Evolutionary conservation across 345 rosid species (phyloP), one percentile per base, ranked within the genome.

Genomic region (Salix purpurea): DNA sequence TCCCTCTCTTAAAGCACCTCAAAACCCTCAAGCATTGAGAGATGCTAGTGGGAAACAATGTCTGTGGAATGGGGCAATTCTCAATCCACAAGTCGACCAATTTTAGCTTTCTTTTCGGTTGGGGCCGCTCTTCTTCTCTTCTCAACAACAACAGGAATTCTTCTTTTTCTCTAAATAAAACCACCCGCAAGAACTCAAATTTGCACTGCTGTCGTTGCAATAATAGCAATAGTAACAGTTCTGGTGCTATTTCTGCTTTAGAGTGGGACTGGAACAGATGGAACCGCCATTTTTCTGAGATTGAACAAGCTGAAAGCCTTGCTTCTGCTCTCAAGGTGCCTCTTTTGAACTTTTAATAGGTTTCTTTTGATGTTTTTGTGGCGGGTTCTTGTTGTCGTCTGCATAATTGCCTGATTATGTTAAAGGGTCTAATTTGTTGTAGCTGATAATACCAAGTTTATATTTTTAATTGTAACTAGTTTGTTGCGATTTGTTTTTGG

Each of bases 231-330:
- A 76, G 46, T 21, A 83, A 73, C 67, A 76, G 52, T 52, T 70
- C 44, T 64, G 48, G 48, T 65, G 69, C 76, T 10, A 68, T 62
- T 56, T 88, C 92, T 46, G 84, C 83, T 64, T 82, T 80, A 76
- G 89, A 87, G 64, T 95, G 97, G 97, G 97, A 91, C 84, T 95
- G 97, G 99, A 84, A 74, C 86, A 84, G 93, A 40, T 95, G 99
- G 99, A 89, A 74, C 69, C 96, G 93, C 62, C 95, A 93, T 79
- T 93, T 95, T 85, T 79, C 90, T 64, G 97, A 90, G 77, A 81
- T 91, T 73, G 97, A 93, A 54, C 90, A 93, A 76, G 85, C 91
- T 76, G 97, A 95, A 81, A 86, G 86, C 82, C 85, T 79, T 39
- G 90, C 93, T 54, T 93, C 99, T 69, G 90, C 87, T 54, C 96